Percentiles rank a stretch among this genome's conserved stretches.
Conservation (phyloP, 495 filamentous ascomycete genomes). For the Viridothelium virens region DNA sequence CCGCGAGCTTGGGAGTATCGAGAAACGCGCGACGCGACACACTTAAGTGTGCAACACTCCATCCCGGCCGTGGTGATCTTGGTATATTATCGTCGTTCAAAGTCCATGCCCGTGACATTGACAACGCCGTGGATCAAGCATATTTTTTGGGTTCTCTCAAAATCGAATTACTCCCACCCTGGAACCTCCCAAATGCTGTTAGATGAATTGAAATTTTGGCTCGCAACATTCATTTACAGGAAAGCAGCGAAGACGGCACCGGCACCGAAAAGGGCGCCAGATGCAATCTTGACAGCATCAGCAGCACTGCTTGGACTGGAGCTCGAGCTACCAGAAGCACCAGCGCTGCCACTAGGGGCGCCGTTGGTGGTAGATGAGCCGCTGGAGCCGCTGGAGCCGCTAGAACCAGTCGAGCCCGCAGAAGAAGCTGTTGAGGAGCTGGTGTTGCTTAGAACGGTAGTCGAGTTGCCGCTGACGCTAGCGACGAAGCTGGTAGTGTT, state of each 20-base stretch:
- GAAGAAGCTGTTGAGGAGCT: slow-evolving; percentile 3
- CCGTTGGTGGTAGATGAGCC: slow-evolving; percentile 1
- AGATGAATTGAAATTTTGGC: background rate
- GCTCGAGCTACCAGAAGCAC: slow-evolving; percentile 1
- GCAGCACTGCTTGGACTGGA: slow-evolving; percentile 13
- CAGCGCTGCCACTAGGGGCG: slow-evolving; percentile 12
- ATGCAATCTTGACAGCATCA: slow-evolving; percentile 19
- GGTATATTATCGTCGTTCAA: background rate
- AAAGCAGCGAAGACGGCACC: slow-evolving; percentile 26
- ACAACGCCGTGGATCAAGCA: background rate
- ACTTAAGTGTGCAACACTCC: background rate
- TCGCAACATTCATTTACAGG: slow-evolving; percentile 14
- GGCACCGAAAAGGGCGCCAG: slow-evolving; percentile 22
- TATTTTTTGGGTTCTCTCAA: background rate
- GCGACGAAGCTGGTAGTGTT: slow-evolving; percentile 20
- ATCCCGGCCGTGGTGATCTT: background rate
- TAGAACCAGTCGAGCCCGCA: slow-evolving; percentile 7
- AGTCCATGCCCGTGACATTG: background rate
- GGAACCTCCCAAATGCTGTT: background rate
- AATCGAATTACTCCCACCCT: background rate
- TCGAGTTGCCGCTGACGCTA: slow-evolving; percentile 26
- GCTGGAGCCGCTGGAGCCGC: background rate
- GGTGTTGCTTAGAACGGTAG: slow-evolving; percentile 23
- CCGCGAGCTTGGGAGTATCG: background rate
- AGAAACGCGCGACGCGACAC: background rate